Conservation (phyloP, 352 stramenopile genomes). For the Phytophthora capsici region DNA sequence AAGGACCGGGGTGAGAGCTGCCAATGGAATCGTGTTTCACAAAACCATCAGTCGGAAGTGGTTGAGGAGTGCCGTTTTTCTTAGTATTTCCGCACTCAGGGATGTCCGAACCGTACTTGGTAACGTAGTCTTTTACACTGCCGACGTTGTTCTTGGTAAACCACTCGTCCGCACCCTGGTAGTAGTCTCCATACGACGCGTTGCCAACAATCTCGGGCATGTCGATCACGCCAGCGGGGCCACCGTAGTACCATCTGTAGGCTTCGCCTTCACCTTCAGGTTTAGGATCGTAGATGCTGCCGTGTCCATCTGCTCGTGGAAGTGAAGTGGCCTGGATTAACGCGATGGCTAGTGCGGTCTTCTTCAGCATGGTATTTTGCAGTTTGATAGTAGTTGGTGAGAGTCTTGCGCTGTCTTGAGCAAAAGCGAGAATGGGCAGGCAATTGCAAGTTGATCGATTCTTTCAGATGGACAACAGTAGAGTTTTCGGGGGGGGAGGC, state of each 20-base stretch:
- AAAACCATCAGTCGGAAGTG: constrained; percentile 28
- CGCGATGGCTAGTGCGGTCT: constrained; percentile 16
- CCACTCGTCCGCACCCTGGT: constrained; percentile 31
- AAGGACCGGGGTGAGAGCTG: constrained; percentile 46
- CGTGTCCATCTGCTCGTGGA: constrained; percentile 20
- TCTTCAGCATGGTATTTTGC: constrained; percentile 26
- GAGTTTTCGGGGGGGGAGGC: neutral
- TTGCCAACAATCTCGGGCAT: constrained; percentile 35
- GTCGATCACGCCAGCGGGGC: constrained; percentile 32
- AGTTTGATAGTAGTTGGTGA: neutral
- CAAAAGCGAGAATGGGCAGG: constrained; percentile 24
- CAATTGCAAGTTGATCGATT: neutral
- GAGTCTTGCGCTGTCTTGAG: neutral
- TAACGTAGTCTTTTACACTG: constrained; percentile 39
- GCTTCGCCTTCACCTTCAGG: constrained; percentile 17
- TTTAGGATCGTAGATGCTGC: constrained; percentile 38
- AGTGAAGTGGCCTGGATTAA: constrained; percentile 23
- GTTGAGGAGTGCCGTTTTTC: constrained; percentile 26
- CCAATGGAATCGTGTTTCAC: constrained; percentile 34
- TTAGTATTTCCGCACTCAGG: constrained; percentile 36
- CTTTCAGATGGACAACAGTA: neutral
- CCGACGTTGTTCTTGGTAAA: constrained; percentile 37
- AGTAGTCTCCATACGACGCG: constrained; percentile 34
- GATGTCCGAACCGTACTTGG: constrained; percentile 24
- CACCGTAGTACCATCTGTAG: constrained; percentile 30